phyloP scores from a whole-genome alignment of 441 rosid genomes.

The Arabidopsis hybrid region DNA sequence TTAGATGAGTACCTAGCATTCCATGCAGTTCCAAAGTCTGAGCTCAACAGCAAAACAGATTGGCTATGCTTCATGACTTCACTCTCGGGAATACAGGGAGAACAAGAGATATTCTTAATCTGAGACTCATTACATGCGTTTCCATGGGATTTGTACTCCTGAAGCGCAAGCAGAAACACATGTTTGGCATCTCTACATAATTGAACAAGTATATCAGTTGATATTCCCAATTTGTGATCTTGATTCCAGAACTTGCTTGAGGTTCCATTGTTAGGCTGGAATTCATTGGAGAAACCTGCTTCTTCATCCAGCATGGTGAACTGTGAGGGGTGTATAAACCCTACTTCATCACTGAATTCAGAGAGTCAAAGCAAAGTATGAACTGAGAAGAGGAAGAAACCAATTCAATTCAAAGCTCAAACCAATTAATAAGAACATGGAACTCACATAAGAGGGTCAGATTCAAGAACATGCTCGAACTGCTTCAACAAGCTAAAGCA shows the following conservation, averaged over 20 bases:
- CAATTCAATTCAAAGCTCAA: background rate
- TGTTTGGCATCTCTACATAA: conserved; percentile 67
- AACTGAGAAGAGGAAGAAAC: background rate
- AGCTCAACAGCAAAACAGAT: conserved; percentile 78
- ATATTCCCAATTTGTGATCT: conserved; percentile 88
- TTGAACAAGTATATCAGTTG: conserved; percentile 60
- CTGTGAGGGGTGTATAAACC: conserved; percentile 87
- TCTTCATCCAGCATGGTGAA: conserved; percentile 57
- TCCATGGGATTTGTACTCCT: conserved; percentile 48
- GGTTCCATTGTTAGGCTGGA: conserved; percentile 31
- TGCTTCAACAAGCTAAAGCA: conserved; percentile 55
- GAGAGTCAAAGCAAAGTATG: too few relatives aligned
- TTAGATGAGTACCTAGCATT: conserved; percentile 68
- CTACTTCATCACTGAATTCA: conserved; percentile 78
- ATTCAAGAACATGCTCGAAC: conserved; percentile 67
- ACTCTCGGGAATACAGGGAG: conserved; percentile 44
- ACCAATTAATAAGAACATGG: too few relatives aligned
- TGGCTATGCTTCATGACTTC: conserved; percentile 80
- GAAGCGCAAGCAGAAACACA: conserved; percentile 56
- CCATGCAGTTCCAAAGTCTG: conserved; percentile 93
- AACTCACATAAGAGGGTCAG: conserved; percentile 82
- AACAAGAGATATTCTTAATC: conserved; percentile 20
- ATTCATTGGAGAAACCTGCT: conserved; percentile 39
- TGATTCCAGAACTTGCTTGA: conserved; percentile 62
- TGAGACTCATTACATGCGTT: too few relatives aligned